Percentiles rank a stretch among this genome's conserved stretches.
These are phyloP conservation scores for Penicillium flavigenum DNA, from an alignment of 495 filamentous ascomycete species.

Conservation along the genomic window DNA sequence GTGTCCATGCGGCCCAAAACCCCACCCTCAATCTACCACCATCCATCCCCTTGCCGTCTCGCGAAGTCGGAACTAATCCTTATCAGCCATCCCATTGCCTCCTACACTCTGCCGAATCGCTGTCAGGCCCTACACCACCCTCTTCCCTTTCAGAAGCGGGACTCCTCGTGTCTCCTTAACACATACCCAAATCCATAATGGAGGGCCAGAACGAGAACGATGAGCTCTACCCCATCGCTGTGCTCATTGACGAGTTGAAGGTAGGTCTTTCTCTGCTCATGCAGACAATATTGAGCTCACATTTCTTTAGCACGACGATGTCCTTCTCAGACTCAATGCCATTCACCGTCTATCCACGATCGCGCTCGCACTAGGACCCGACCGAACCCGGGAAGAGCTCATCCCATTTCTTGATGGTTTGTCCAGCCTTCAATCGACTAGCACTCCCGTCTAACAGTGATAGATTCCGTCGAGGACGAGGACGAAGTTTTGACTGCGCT, in stretches of 20 bases:
- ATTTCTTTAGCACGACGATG: slow-evolving; percentile 82
- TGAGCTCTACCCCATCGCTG: slow-evolving; percentile 98
- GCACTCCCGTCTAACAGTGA: slow-evolving; percentile 28
- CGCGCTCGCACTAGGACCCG: slow-evolving; percentile 89
- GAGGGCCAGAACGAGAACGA: slow-evolving; percentile 77
- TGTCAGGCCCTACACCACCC: slow-evolving; percentile 31
- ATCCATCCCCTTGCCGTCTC: slow-evolving; percentile 26
- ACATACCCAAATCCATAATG: slow-evolving; percentile 50
- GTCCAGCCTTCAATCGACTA: slow-evolving; percentile 27
- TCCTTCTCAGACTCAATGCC: slow-evolving; percentile 93
- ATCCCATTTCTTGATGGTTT: slow-evolving; percentile 97
- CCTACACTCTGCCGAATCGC: slow-evolving; percentile 9
- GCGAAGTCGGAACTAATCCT: slow-evolving; percentile 17
- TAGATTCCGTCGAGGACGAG: slow-evolving; percentile 98
- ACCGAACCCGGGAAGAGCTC: slow-evolving; percentile 94
- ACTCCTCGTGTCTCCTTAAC: slow-evolving; percentile 33
- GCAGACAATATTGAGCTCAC: slow-evolving; percentile 26
- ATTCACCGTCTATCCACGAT: slow-evolving; percentile 98
- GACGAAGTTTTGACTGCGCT: slow-evolving; percentile 96
- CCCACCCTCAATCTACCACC: slow-evolving; percentile 42
- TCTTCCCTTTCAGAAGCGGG: slow-evolving; percentile 33
- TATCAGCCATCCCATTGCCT: slow-evolving; percentile 6
- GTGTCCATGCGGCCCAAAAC: slow-evolving; percentile 45
- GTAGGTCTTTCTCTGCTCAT: slow-evolving; percentile 43
- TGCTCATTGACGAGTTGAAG: slow-evolving; percentile 99